Evolutionary conservation across 2,329 filamentous ascomycete genomes (phyloP).

Genomic region (Talaromyces sp.): DNA sequence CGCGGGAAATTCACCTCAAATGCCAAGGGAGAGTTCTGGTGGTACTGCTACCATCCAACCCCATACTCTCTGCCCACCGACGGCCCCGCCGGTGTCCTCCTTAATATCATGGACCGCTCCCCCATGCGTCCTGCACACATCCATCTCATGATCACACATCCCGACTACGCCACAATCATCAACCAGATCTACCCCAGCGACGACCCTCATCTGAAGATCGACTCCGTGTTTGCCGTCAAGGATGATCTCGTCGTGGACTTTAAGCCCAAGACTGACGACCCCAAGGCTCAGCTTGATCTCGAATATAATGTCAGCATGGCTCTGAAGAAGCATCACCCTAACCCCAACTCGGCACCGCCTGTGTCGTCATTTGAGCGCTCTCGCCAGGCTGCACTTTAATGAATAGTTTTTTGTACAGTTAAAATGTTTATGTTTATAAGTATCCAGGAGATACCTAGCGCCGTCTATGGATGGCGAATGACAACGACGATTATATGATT

Average conservation of each 20-base stretch:
- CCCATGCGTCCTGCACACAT: constrained; percentile 60
- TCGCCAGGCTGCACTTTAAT: constrained; percentile 20
- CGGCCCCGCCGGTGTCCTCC: constrained; percentile 51
- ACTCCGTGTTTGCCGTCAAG: constrained; percentile 60
- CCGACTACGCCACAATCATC: constrained; percentile 53
- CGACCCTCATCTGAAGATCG: constrained; percentile 53
- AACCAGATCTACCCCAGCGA: constrained; percentile 57
- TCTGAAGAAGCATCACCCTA: constrained; percentile 30
- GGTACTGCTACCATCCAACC: constrained; percentile 71
- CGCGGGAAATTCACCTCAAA: constrained; percentile 70
- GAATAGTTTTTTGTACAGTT: constrained; percentile 1
- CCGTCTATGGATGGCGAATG: constrained; percentile 2
- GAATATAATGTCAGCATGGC: constrained; percentile 52
- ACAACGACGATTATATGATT: not conserved
- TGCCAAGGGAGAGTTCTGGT: constrained; percentile 63
- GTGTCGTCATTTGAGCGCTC: constrained; percentile 36
- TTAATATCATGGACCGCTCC: constrained; percentile 52
- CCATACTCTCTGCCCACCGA: constrained; percentile 66
- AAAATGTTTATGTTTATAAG: not conserved
- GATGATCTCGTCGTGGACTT: constrained; percentile 57
- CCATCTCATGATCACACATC: constrained; percentile 53
- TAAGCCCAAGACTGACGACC: constrained; percentile 46
- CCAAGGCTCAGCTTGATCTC: constrained; percentile 55
- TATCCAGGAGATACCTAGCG: not conserved
- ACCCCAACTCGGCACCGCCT: constrained; percentile 36